These are phyloP conservation scores for Neurospora cerealis DNA, from an alignment of 495 filamentous ascomycete species.

Conservation along the genomic window DNA sequence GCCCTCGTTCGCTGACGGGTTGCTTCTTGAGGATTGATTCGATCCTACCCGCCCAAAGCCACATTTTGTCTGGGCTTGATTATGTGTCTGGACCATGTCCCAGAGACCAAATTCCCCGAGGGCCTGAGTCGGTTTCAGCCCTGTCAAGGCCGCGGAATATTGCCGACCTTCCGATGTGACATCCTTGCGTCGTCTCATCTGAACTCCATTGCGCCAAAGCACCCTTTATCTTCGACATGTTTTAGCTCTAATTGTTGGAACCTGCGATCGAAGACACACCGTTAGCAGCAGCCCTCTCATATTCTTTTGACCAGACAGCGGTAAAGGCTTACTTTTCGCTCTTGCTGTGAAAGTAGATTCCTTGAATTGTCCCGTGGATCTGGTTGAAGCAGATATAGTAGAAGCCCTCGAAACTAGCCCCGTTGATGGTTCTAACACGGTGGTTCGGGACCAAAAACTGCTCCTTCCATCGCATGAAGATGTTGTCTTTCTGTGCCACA, in stretches of 20 bases:
- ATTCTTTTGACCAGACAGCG: neutral
- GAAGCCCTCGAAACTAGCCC: slow-evolving; percentile 96
- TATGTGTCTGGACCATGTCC: neutral
- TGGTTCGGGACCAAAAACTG: slow-evolving; percentile 97
- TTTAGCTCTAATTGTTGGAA: slow-evolving; percentile 89
- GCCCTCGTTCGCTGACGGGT: neutral
- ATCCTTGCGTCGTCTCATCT: slow-evolving; percentile 43
- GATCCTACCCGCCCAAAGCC: neutral
- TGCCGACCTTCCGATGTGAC: neutral
- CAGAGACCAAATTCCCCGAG: neutral
- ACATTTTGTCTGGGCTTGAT: neutral
- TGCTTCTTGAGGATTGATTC: neutral
- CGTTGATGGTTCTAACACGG: slow-evolving; percentile 75
- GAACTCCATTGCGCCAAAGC: slow-evolving; percentile 86
- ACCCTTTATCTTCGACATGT: slow-evolving; percentile 76
- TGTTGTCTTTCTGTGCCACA: slow-evolving; percentile 73
- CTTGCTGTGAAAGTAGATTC: slow-evolving; percentile 96
- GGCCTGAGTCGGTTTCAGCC: neutral
- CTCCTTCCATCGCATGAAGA: slow-evolving; percentile 99
- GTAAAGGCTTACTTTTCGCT: slow-evolving; percentile 74
- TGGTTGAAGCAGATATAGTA: slow-evolving; percentile 99
- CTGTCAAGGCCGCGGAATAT: neutral
- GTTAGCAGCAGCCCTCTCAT: slow-evolving; percentile 2
- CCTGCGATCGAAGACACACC: slow-evolving; percentile 26
- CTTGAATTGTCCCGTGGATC: slow-evolving; percentile 68